phyloP scores from a whole-genome alignment of 768 basidiomycete species.

The Hypholoma fasciculare region DNA sequence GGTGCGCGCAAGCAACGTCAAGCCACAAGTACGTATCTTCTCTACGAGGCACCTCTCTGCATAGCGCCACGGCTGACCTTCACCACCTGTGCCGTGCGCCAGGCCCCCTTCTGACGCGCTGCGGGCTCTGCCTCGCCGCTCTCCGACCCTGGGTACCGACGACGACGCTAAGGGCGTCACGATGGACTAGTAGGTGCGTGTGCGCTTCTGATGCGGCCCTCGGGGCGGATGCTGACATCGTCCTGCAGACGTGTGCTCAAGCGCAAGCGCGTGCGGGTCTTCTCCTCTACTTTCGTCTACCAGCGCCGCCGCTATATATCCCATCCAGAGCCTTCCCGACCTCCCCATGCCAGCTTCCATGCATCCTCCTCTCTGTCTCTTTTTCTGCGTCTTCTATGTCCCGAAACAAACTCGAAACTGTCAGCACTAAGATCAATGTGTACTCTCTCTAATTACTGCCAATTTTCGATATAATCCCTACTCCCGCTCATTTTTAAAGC shows the following conservation, averaged over 20 bases:
- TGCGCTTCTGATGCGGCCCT: too few relatives aligned
- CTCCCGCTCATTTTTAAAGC: conserved; percentile 24
- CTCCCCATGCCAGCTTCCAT: neutral
- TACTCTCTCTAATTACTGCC: conserved; percentile 27
- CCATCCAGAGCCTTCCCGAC: conserved; percentile 2
- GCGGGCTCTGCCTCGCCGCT: conserved; percentile 44
- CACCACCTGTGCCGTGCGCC: too few relatives aligned
- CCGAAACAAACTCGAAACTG: neutral
- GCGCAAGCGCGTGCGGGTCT: too few relatives aligned
- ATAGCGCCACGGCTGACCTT: too few relatives aligned
- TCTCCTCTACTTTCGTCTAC: neutral
- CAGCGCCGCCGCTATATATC: conserved; percentile 13
- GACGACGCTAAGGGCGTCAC: too few relatives aligned
- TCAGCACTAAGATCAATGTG: conserved; percentile 28
- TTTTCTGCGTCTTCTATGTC: conserved; percentile 12
- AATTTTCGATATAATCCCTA: conserved; percentile 23
- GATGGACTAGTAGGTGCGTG: too few relatives aligned
- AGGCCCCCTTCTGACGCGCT: conserved; percentile 28
- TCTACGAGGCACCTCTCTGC: neutral
- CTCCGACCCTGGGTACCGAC: too few relatives aligned
- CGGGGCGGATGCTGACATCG: too few relatives aligned
- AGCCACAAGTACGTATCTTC: too few relatives aligned
- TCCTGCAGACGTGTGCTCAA: too few relatives aligned
- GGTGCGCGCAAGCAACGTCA: too few relatives aligned
- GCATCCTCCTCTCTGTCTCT: conserved; percentile 15